Evolutionary conservation across 108 stramenopile species (phyloP).

Genomic region (Hondaea fermentalgiana): DNA sequence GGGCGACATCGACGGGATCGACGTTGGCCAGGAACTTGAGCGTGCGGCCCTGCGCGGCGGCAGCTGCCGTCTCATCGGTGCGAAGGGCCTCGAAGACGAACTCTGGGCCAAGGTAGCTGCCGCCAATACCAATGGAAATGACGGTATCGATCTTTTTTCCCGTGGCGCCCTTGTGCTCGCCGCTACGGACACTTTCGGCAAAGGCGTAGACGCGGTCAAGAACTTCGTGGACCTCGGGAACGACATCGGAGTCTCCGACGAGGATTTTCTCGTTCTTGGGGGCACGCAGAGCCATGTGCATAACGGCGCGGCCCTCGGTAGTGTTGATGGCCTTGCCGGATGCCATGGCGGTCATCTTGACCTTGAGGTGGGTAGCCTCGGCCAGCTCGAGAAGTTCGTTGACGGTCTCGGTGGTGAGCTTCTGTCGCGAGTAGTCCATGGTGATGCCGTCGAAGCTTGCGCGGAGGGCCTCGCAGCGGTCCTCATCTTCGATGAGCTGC

Average conservation of each 20-base stretch:
- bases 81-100: constrained; percentile 93
- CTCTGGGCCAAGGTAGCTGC: constrained; percentile 82
- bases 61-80: constrained; percentile 68
- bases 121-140: constrained; percentile 95
- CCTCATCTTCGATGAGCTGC: constrained; percentile 17
- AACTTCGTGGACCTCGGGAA: constrained; percentile 81
- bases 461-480: not conserved
- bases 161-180: constrained; percentile 69
- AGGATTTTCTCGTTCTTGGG: constrained; percentile 35
- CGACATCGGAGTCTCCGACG: constrained; percentile 77
- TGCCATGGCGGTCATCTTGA: constrained; percentile 77
- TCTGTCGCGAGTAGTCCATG: constrained; percentile 89
- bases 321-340: constrained; percentile 87
- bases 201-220: constrained; percentile 79
- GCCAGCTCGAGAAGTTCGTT: constrained; percentile 74
- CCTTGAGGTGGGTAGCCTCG: constrained; percentile 62
- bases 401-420: constrained; percentile 74
- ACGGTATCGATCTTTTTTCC: constrained; percentile 87
- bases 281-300: constrained; percentile 91
- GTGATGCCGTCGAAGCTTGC: constrained; percentile 44
- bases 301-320: constrained; percentile 88
- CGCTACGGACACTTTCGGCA: constrained; percentile 72
- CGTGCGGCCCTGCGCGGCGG: constrained; percentile 67
- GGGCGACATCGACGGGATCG: constrained; percentile 94
- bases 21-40: constrained; percentile 93